Conservation (phyloP, 169 alveolate species). For the Eimeria brunetti region DNA sequence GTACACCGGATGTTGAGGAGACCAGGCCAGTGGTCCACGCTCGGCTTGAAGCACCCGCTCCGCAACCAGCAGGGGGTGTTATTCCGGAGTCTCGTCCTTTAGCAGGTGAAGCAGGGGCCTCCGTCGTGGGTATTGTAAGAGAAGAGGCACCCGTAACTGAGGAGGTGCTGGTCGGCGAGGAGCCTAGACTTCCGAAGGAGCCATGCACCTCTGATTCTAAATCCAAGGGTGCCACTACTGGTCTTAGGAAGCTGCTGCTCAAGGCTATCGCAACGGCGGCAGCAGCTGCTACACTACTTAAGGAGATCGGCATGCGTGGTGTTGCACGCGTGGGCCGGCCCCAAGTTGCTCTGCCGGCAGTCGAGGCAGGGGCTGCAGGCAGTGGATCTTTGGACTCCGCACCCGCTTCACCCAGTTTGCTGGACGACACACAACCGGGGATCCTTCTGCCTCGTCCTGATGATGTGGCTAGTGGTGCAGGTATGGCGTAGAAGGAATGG, state of each 20-base stretch:
- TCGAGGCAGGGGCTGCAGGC: background rate
- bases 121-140: background rate
- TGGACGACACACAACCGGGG: background rate
- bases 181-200: background rate
- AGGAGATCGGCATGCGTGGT: background rate
- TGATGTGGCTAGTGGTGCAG: background rate
- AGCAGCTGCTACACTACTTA: background rate
- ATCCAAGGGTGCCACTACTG: background rate
- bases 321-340: background rate
- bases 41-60: background rate
- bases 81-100: background rate
- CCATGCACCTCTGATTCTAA: background rate
- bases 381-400: background rate
- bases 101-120: background rate
- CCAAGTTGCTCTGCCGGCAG: background rate
- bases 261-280: background rate
- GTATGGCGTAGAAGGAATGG: background rate
- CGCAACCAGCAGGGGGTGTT: background rate
- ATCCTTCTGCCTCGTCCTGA: background rate
- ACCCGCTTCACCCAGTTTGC: background rate
- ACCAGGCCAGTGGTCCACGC: slow-evolving; percentile 5
- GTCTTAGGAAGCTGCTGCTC: background rate
- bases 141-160: background rate
- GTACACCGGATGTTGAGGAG: background rate
- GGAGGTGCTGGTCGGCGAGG: background rate